These are phyloP conservation scores for Fulvia fulva DNA, from an alignment of 2,329 filamentous ascomycete genomes.

Conservation along the genomic window DNA sequence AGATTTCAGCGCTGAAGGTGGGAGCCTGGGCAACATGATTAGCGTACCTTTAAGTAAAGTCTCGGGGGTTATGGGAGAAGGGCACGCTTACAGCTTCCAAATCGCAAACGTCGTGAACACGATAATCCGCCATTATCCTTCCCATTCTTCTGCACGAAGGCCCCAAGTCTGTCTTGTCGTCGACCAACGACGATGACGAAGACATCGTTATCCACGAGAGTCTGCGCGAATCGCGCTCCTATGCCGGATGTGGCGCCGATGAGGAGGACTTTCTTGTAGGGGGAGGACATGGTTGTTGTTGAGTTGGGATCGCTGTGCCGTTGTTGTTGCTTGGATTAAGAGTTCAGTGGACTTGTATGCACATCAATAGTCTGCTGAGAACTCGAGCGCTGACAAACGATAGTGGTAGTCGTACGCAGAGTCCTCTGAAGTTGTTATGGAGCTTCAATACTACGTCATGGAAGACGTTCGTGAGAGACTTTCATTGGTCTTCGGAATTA, in stretches of 20 bases:
- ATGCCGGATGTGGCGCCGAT: conserved; percentile 52
- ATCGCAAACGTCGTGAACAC: conserved; percentile 50
- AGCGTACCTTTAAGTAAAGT: neutral
- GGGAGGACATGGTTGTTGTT: conserved; percentile 34
- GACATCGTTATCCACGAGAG: conserved; percentile 46
- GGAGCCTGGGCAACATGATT: conserved; percentile 36
- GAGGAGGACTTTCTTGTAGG: conserved; percentile 52
- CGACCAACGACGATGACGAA: conserved; percentile 49
- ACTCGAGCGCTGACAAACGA: neutral
- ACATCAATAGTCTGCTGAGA: neutral
- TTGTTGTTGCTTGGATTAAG: neutral
- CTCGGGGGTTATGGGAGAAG: neutral
- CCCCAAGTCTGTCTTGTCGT: conserved; percentile 49
- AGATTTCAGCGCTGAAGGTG: conserved; percentile 41
- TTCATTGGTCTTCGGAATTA: neutral
- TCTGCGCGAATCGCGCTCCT: conserved; percentile 48
- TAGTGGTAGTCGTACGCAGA: neutral
- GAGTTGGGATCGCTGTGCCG: neutral
- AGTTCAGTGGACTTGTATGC: no score
- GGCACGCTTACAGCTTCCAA: conserved; percentile 33
- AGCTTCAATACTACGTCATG: neutral
- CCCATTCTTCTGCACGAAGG: conserved; percentile 46
- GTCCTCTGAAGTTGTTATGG: neutral
- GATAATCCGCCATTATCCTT: conserved; percentile 30
- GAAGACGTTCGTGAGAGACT: neutral